A percentile compares a stretch with the other conserved stretches of the same genome.
phyloP scores from a whole-genome alignment of 768 basidiomycete genomes.

The Trametes cubensis region DNA sequence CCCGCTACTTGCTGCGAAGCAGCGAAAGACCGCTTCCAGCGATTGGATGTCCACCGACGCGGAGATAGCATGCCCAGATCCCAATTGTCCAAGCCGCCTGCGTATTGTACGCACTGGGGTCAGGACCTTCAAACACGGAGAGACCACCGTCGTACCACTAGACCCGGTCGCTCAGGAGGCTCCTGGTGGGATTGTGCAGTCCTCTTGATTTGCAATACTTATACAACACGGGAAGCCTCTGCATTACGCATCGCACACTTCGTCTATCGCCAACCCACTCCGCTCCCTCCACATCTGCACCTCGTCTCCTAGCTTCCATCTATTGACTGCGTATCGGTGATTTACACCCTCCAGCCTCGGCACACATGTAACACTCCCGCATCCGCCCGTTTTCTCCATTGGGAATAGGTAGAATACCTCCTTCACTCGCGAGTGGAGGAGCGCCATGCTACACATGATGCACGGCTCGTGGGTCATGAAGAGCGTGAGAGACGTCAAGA shows the following conservation, averaged over 20 bases:
- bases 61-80: constrained; percentile 69
- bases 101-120: constrained; percentile 52
- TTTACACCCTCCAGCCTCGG: constrained; percentile 86
- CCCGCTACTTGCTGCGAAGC: constrained; percentile 70
- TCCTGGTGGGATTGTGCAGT: too few relatives aligned
- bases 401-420: constrained; percentile 77
- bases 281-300: constrained; percentile 6
- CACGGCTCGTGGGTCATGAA: constrained; percentile 98
- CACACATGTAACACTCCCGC: constrained; percentile 74
- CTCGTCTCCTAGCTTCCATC: constrained; percentile 52
- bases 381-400: constrained; percentile 83
- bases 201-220: too few relatives aligned
- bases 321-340: constrained; percentile 77
- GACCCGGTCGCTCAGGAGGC: not conserved
- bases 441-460: constrained; percentile 96
- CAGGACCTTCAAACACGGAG: constrained; percentile 56
- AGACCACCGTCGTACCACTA: constrained; percentile 54
- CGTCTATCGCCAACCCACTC: constrained; percentile 10
- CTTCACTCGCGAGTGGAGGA: constrained; percentile 92
- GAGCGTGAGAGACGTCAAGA: constrained; percentile 79
- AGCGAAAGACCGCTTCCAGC: constrained; percentile 53
- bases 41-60: constrained; percentile 75
- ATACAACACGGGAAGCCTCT: not conserved
- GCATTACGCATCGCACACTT: constrained; percentile 14
- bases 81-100: constrained; percentile 60